Evolutionary conservation across 1,139 yeast species (phyloP), one percentile per base, ranked within the genome.

Genomic region (Geotrichum histeridarum): DNA sequence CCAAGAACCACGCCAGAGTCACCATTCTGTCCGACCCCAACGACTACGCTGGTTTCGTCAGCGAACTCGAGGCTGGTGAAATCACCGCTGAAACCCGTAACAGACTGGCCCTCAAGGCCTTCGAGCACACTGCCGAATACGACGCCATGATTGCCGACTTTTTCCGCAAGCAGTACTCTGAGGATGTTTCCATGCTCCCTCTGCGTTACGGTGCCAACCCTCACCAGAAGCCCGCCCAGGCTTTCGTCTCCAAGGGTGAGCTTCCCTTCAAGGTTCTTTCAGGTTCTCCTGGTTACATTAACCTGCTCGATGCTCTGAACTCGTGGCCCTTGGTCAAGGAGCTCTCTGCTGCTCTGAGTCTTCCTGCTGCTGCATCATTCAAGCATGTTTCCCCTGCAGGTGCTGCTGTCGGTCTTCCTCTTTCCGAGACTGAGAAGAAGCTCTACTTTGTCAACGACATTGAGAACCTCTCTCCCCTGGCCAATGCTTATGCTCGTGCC

Each of bases 371-470:
- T 65, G 98, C 99, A 58, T 89, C 96, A 41, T 93, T 93, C 79
- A 93, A 93, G 79, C 99, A 93, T 73, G 98, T 93, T 59, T 89
- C 97, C 33, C 99, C 99, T 61, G 99, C 99, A 36, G 99, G 99
- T 74, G 95, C 85, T 51, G 99, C 99, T 51, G 96, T 93, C 57
- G 99, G 98, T 63, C 76, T 90, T 63, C 98, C 99, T 61, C 79
- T 93, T 66, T 70, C 86, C 51, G 98, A 91, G 56, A 78, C 84
- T 59, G 99, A 93, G 77, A 91, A 91, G 82, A 87, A 91, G 74
- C 82, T 93, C 60, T 93, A 93, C 78, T 93, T 93, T 71, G 99
- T 93, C 61, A 83, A 83, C 66, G 97, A 89, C 71, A 89, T 93
- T 68, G 96, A 89, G 74, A 87, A 90, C 78, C 78, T 93, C 70